Evolutionary conservation across 352 stramenopile genomes (phyloP).

Genomic region (Globisporangium polare): DNA sequence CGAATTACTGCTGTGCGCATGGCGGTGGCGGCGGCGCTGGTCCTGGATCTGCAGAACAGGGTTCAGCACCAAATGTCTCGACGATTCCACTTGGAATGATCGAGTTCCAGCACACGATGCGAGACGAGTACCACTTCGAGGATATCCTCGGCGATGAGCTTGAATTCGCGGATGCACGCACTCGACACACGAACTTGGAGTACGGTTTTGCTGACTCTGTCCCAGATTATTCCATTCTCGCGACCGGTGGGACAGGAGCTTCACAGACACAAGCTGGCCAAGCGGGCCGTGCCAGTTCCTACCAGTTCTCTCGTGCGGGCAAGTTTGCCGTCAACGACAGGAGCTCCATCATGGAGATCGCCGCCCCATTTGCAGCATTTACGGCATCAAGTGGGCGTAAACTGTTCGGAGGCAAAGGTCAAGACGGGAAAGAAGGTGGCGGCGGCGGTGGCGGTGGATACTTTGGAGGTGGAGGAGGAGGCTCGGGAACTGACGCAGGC

Average conservation of each 20-base stretch:
- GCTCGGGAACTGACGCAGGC: constrained; percentile 49
- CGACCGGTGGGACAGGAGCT: constrained; percentile 42
- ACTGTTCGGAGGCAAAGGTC: constrained; percentile 47
- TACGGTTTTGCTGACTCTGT: constrained; percentile 38
- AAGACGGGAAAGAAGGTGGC: constrained; percentile 73
- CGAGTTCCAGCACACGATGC: constrained; percentile 17
- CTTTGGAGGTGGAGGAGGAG: constrained; percentile 71
- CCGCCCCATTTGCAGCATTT: constrained; percentile 20
- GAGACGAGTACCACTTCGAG: constrained; percentile 58
- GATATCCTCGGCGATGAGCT: constrained; percentile 46
- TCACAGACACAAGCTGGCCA: constrained; percentile 20
- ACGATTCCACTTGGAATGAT: constrained; percentile 15
- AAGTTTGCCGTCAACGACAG: constrained; percentile 29
- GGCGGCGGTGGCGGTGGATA: constrained; percentile 73
- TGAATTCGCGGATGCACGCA: constrained; percentile 38
- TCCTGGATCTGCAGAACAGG: constrained; percentile 26
- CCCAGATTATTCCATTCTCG: constrained; percentile 54
- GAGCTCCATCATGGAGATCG: constrained; percentile 31
- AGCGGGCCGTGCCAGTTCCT: constrained; percentile 44
- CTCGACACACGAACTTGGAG: constrained; percentile 48
- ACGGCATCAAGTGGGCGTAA: constrained; percentile 37
- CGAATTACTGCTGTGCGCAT: constrained; percentile 75
- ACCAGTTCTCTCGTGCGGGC: constrained; percentile 34
- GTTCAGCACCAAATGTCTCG: constrained; percentile 38
- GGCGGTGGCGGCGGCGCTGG: constrained; percentile 51